Conservation (phyloP, 2,329 filamentous ascomycete species). For the Cephalotrichum gorgonifer region DNA sequence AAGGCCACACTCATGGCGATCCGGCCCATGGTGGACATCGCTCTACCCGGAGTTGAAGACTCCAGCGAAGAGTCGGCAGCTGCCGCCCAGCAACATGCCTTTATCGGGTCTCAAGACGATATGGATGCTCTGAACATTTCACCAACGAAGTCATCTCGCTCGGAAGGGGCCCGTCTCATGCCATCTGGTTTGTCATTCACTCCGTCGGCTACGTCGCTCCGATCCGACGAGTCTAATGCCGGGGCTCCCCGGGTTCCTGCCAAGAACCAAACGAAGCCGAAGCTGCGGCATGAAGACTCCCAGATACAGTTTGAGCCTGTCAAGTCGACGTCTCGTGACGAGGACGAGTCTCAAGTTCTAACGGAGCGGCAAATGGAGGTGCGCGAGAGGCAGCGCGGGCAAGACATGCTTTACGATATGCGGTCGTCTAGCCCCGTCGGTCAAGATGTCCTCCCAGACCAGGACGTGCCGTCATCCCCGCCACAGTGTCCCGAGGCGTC, state of each 20-base stretch:
- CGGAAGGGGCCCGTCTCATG: constrained; percentile 1
- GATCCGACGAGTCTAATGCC: not conserved
- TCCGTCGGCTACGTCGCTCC: not conserved
- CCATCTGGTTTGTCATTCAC: not conserved
- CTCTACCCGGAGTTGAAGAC: constrained; percentile 26
- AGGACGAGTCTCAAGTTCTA: constrained; percentile 58
- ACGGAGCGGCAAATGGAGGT: constrained; percentile 76
- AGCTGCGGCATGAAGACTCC: constrained; percentile 68
- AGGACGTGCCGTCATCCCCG: constrained; percentile 9
- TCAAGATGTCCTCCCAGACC: not conserved
- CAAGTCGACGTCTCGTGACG: constrained; percentile 42
- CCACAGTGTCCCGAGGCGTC: constrained; percentile 5
- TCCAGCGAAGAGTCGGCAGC: constrained; percentile 25
- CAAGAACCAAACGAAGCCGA: constrained; percentile 26
- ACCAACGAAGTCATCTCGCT: constrained; percentile 1
- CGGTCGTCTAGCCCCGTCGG: not conserved
- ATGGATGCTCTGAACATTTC: constrained; percentile 16
- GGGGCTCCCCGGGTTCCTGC: not conserved
- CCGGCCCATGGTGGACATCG: constrained; percentile 38
- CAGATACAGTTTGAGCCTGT: constrained; percentile 70
- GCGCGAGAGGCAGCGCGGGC: constrained; percentile 59
- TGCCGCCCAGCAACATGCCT: constrained; percentile 28
- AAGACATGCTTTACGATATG: constrained; percentile 21
- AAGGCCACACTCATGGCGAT: constrained; percentile 52
- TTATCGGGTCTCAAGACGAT: constrained; percentile 36